Base-by-base conservation (phyloP, 805 yeast species). In the Wickerhamiella australiensis region DNA sequence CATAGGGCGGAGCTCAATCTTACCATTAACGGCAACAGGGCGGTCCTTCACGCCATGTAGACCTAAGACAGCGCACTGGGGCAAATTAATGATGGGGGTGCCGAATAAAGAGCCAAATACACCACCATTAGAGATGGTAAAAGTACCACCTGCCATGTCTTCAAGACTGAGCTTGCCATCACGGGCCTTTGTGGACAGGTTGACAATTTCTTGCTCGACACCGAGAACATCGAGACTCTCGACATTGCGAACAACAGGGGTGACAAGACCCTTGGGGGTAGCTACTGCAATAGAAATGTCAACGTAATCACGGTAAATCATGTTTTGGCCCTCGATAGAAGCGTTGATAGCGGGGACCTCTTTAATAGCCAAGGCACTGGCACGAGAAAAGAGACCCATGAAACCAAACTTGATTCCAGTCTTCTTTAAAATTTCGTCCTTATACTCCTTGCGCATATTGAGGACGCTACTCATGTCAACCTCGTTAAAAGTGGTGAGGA, bases 141-240 rank as follows among this genome's bases (percentile, higher is more conserved):
- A 88, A 53, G 97, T 88, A 69, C 98, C 98, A 68, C 98, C 98
- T 54, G 96, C 78, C 97, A 92, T 90, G 69, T 92, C 98, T 75
- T 92, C 98, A 57, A 92, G 71, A 50, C 96, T 85, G 65, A 92
- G 77, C 73, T 92, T 88, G 64, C 92, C 92, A 66, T 90, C 97
- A 70, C 97, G 85, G 55, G 98, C 98, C 73, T 86, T 90, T 65
- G 72, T 73, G 70, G 96, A 92, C 62, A 92, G 75, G 59, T 71
- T 69, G 50, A 78, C 66, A 58, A 92, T 90, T 69, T 85, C 96
- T 61, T 80, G 69, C 72, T 92, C 98, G 57, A 92, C 81, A 56
- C 84, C 96, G 61, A 92, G 72, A 44, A 92, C 84, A 43, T 86
- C 77, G 58, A 84, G 71, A 25, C 94, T 81, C 73, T 92, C 98